Conservation (phyloP, 2,329 filamentous ascomycete species). For the Aschersonia sp. region DNA sequence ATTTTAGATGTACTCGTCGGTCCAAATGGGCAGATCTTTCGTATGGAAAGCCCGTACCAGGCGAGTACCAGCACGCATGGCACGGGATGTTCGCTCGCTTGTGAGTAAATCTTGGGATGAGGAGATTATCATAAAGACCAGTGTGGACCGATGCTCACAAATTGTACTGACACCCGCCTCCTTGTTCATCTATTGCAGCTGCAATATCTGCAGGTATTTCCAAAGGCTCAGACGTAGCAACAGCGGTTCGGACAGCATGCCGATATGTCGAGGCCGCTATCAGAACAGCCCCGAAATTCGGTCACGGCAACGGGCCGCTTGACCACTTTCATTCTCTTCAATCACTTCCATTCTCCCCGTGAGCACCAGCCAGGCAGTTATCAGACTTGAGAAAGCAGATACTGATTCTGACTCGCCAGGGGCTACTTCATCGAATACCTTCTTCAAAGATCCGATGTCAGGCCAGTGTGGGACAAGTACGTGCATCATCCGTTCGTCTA, state of each 20-base stretch:
- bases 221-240: constrained; percentile 36
- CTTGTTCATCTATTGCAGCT: constrained; percentile 23
- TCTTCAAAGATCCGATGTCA: constrained; percentile 60
- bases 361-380: constrained; percentile 10
- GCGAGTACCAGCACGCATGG: constrained; percentile 76
- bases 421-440: constrained; percentile 76
- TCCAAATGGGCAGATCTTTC: constrained; percentile 32
- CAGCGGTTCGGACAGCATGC: constrained; percentile 53
- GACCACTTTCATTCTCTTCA: constrained; percentile 67
- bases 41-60: constrained; percentile 58
- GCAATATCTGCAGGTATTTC: constrained; percentile 64
- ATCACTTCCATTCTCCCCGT: constrained; percentile 53
- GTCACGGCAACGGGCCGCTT: constrained; percentile 55
- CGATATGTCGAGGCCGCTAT: constrained; percentile 61
- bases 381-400: no score
- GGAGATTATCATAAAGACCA: no score
- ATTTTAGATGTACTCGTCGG: constrained; percentile 70
- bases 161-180: neutral
- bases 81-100: constrained; percentile 87
- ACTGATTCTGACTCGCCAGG: constrained; percentile 20
- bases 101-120: constrained; percentile 28
- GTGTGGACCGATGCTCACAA: no score
- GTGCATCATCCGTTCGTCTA: constrained; percentile 73
- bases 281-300: constrained; percentile 44
- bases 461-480: constrained; percentile 57